phyloP scores from a whole-genome alignment of 306 rosid species.

The Lablab purpureus region DNA sequence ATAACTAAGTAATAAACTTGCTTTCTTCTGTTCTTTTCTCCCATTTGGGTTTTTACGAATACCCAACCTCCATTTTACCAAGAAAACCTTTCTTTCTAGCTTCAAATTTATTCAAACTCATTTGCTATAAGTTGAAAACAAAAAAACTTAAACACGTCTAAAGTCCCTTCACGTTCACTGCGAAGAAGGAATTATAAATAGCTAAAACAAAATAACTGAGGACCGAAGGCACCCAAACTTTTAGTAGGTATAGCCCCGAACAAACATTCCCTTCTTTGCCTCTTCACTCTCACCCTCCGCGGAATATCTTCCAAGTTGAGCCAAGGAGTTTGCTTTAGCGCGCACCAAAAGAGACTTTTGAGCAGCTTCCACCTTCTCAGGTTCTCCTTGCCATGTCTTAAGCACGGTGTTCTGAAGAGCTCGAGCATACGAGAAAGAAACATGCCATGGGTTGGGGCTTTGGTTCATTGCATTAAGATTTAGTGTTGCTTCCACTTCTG shows the following conservation, averaged over 20 bases:
- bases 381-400: slow-evolving; percentile 93
- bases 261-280: slow-evolving; percentile 92
- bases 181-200: slow-evolving; percentile 25
- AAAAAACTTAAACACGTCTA: slow-evolving; percentile 40
- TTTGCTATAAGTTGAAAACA: slow-evolving; percentile 35
- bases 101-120: slow-evolving; percentile 64
- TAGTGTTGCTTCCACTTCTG: slow-evolving; percentile 91
- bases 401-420: slow-evolving; percentile 94
- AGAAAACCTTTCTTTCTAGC: slow-evolving; percentile 48
- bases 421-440: slow-evolving; percentile 97
- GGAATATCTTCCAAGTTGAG: slow-evolving; percentile 94
- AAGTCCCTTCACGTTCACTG: slow-evolving; percentile 41
- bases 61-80: slow-evolving; percentile 27
- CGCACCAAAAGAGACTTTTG: slow-evolving; percentile 88
- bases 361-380: slow-evolving; percentile 79
- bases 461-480: slow-evolving; percentile 99
- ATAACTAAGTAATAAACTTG: slow-evolving; percentile 1
- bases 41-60: slow-evolving; percentile 5
- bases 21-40: neutral
- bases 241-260: slow-evolving; percentile 88
- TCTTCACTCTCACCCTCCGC: slow-evolving; percentile 88
- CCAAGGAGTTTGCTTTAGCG: slow-evolving; percentile 96
- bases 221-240: slow-evolving; percentile 33
- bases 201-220: slow-evolving; percentile 6
- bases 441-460: slow-evolving; percentile 99